Base-by-base conservation (phyloP, 176 grass and related monocot genomes). In the Bromus sterilis region DNA sequence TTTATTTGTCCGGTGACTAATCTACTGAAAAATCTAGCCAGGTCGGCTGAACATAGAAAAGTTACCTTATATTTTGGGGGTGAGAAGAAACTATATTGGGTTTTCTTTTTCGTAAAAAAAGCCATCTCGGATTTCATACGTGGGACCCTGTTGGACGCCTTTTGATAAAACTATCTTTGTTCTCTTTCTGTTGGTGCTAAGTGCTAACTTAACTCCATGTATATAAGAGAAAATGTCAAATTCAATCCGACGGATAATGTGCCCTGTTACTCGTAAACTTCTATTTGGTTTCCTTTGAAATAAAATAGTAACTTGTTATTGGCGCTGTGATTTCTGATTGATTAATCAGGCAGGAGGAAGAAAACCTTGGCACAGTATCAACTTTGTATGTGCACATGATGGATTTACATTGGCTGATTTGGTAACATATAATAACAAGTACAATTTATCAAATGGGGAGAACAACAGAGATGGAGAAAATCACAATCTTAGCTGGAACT, bases 401-500 rank as follows among this genome's bases (percentile, higher is more conserved):
- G 95, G 95, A 18, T 98, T 98, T 91, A 93, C 95, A 44, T 82
- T 95, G 86, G 92, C 90, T 79, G 95, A 98, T 91, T 84, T 98
- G 79, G 95, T 98, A 24, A 89, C 90, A 37, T 98, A 98, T 67
- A 93, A 98, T 64, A 95, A 91, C 37, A 98, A 98, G 62, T 91
- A 95, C 76, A 98, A 98, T 81, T 62, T 84, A 26, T 86, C 84
- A 68, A 98, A 98, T 80, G 90, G 95, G 29, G 95, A 98, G 86
- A 74, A 95, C 55, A 98, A 98, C 25, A 83, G 76, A 64, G 95
- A 98, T 89, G 95, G 96, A 51, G 96, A 98, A 88, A 95, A 98
- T 74, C 96, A 98, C 72, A 98, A 98, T 64, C 93, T 93, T 61
- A 98, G 93, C 59, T 95, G 96, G 96, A 98, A 98, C 32, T 98